Evolutionary conservation across 2,329 filamentous ascomycete genomes (phyloP).

Genomic region (Exophiala oligosperma): DNA sequence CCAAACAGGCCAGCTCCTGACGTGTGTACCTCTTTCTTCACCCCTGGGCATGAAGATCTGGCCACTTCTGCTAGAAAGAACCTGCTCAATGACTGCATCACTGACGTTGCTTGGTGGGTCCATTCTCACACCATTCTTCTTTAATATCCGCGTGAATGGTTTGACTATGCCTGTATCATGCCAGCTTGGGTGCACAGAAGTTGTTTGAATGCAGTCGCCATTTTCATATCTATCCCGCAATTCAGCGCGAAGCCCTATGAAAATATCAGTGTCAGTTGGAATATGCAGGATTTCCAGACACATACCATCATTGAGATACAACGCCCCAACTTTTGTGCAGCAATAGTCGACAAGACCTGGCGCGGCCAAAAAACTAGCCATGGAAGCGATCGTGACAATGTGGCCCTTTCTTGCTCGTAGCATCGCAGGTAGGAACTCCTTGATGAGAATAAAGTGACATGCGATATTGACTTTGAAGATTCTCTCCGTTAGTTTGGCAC

Average conservation of each 20-base stretch:
- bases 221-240: slow-evolving; percentile 53
- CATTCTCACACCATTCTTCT: slow-evolving; percentile 51
- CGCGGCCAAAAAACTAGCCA: slow-evolving; percentile 61
- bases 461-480: slow-evolving; percentile 72
- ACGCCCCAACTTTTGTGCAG: slow-evolving; percentile 64
- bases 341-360: slow-evolving; percentile 69
- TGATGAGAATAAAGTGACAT: slow-evolving; percentile 65
- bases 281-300: neutral
- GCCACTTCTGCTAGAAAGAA: slow-evolving; percentile 24
- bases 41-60: slow-evolving; percentile 26
- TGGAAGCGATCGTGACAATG: slow-evolving; percentile 68
- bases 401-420: slow-evolving; percentile 66
- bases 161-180: slow-evolving; percentile 25
- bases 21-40: slow-evolving; percentile 4
- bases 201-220: slow-evolving; percentile 24
- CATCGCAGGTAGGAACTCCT: slow-evolving; percentile 69
- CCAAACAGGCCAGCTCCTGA: slow-evolving; percentile 24
- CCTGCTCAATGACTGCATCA: slow-evolving; percentile 57
- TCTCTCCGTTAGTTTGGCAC: slow-evolving; percentile 60
- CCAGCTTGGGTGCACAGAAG: slow-evolving; percentile 28
- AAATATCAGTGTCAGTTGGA: neutral
- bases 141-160: slow-evolving; percentile 55
- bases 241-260: slow-evolving; percentile 51
- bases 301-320: slow-evolving; percentile 66
- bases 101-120: slow-evolving; percentile 38